Evolutionary conservation across 2,329 filamentous ascomycete genomes (phyloP).

Genomic region (Rhexocercosporidium sp.): DNA sequence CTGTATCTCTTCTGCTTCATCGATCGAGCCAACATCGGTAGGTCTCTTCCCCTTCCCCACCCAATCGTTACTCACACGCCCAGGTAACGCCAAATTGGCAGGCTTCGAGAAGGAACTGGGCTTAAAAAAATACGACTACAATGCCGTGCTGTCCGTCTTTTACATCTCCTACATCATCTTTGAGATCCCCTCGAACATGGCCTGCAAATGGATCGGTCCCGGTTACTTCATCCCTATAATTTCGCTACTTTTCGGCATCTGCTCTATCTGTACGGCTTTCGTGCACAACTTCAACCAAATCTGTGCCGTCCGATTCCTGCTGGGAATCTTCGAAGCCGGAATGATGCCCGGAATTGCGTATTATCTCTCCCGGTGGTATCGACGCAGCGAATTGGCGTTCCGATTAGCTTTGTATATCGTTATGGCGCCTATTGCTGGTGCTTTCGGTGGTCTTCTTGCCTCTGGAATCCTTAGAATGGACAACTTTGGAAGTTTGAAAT

Average conservation of each 20-base stretch:
- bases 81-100: conserved; percentile 71
- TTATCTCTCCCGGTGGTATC: conserved; percentile 75
- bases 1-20: conserved; percentile 78
- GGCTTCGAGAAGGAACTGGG: conserved; percentile 67
- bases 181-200: conserved; percentile 69
- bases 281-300: conserved; percentile 58
- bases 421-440: conserved; percentile 72
- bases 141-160: conserved; percentile 69
- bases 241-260: conserved; percentile 66
- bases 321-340: conserved; percentile 74
- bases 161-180: conserved; percentile 77
- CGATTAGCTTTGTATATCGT: conserved; percentile 72
- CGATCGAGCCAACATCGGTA: conserved; percentile 75
- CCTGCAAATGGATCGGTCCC: conserved; percentile 73
- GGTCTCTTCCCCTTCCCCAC: conserved; percentile 26
- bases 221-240: conserved; percentile 72
- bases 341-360: conserved; percentile 70
- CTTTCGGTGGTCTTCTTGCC: conserved; percentile 71
- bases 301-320: conserved; percentile 65
- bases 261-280: conserved; percentile 69
- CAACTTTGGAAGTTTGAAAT: conserved; percentile 53
- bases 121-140: conserved; percentile 70
- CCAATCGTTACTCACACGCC: not conserved
- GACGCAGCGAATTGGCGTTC: conserved; percentile 70
- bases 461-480: conserved; percentile 67